Conservation (phyloP, 345 rosid genomes). For the Populus tremula region DNA sequence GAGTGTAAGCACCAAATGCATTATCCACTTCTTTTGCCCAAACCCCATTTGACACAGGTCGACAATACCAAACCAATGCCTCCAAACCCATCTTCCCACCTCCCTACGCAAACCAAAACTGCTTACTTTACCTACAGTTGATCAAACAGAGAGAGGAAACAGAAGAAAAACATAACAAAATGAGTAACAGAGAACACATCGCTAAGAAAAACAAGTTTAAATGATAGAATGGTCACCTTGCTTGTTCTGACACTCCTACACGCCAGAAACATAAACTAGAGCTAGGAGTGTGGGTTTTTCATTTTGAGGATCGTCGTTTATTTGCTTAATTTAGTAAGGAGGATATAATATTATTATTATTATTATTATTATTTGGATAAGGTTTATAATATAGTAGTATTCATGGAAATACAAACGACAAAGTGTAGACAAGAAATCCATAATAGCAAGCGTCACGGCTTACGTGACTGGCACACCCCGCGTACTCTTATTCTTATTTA, state of each 20-base stretch:
- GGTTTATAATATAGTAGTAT: too few relatives aligned
- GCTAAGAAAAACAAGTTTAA: background rate
- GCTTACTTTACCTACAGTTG: background rate
- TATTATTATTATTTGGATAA: too few relatives aligned
- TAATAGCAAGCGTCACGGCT: too few relatives aligned
- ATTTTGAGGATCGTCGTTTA: too few relatives aligned
- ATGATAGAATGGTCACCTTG: background rate
- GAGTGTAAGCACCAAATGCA: constrained; percentile 33
- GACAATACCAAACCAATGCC: constrained; percentile 29
- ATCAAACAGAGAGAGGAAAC: background rate
- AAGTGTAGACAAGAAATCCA: too few relatives aligned
- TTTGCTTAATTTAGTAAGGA: too few relatives aligned
- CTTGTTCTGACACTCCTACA: background rate
- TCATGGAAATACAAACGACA: too few relatives aligned
- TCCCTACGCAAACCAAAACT: background rate
- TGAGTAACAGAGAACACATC: background rate
- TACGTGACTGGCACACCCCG: too few relatives aligned
- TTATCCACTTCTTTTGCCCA: constrained; percentile 26
- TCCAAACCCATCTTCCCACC: constrained; percentile 16
- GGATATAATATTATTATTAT: too few relatives aligned
- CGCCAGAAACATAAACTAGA: background rate
- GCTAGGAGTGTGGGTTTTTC: background rate
- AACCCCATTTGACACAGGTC: constrained; percentile 27
- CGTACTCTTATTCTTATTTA: too few relatives aligned
- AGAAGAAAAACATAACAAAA: background rate